Conservation (phyloP, 78 protist species). For the Carpediemonas membranifera region DNA sequence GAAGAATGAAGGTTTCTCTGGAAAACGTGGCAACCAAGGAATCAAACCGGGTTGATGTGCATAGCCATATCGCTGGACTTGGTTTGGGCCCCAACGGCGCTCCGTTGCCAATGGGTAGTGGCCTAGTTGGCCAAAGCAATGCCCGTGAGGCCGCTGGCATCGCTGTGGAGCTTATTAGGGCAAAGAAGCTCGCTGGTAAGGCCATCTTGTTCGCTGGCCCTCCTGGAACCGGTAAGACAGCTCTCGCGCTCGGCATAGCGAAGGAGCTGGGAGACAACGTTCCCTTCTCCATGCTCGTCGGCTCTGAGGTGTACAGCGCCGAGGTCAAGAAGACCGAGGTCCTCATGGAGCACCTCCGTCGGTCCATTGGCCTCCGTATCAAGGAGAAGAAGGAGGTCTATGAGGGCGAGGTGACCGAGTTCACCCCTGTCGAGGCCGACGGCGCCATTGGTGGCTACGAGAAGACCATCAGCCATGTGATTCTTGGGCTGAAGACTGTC, state of each 20-base stretch:
- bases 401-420: conserved; percentile 94
- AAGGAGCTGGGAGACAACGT: conserved; percentile 91
- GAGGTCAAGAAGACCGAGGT: conserved; percentile 94
- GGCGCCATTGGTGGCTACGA: conserved; percentile 85
- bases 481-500: conserved; percentile 68
- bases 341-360: conserved; percentile 92
- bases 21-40: no score
- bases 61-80: conserved; percentile 87
- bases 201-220: conserved; percentile 93
- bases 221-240: conserved; percentile 85
- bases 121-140: conserved; percentile 91
- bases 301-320: conserved; percentile 85
- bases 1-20: no score
- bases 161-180: conserved; percentile 78
- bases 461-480: conserved; percentile 80
- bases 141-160: conserved; percentile 95
- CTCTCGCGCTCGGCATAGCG: conserved; percentile 89
- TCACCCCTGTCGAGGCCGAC: conserved; percentile 91
- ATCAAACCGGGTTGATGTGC: conserved; percentile 74
- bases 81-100: conserved; percentile 80
- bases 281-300: conserved; percentile 98
- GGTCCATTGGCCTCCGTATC: conserved; percentile 95
- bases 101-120: conserved; percentile 60
- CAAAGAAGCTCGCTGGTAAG: conserved; percentile 96
- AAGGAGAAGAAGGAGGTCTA: conserved; percentile 96